Base-by-base conservation (phyloP, 1,284 basidiomycete species). In the Neolentinus lepideus region DNA sequence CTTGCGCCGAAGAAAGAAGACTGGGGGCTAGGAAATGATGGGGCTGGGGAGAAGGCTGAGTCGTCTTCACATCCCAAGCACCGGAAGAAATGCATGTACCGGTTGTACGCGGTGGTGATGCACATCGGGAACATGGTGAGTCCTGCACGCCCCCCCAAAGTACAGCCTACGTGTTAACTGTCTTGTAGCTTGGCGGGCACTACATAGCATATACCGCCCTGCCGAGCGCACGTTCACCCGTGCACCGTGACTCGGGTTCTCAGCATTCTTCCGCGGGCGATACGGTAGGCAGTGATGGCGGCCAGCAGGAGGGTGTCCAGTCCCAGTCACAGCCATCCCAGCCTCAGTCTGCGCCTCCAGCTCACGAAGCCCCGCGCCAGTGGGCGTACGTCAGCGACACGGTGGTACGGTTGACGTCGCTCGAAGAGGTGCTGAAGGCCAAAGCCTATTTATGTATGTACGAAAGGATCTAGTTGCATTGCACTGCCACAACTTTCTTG, bases 301-400 rank as follows among this genome's bases (percentile, higher is more conserved):
- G 25, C 8, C 21, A 24, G 33, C 33, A 16, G 47, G 26, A 26
- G 26, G 4, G 27, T 22, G 33, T 12, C 8, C 16, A 31, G 24
- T n/a, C n/a, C n/a, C n/a, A n/a, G n/a, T n/a, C n/a, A n/a, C n/a
- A n/a, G n/a, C n/a, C n/a, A n/a, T 25, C 45, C 9, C 19, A 47
- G 21, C 10, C 45, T 21, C 21, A 53, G 27, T 31, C 26, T 26
- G 38, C 45, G 25, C 33, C 33, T 9, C 33, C 33, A 35, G 3
- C 38, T 43, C 24, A 14, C 10, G 31, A 22, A 6, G 46, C 54
- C 14, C 61, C 71, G 52, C 73, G 94, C 35, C 83, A 90, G 58
- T 98, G 94, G 94, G 91, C 91, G 51, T 95, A 91, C 67, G 88
- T 95, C 76, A 84, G 91, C 69, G 89, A 92, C 67, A 92, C 90